phyloP scores from a whole-genome alignment of 2,329 filamentous ascomycete species.

The Drechmeria coniospora region DNA sequence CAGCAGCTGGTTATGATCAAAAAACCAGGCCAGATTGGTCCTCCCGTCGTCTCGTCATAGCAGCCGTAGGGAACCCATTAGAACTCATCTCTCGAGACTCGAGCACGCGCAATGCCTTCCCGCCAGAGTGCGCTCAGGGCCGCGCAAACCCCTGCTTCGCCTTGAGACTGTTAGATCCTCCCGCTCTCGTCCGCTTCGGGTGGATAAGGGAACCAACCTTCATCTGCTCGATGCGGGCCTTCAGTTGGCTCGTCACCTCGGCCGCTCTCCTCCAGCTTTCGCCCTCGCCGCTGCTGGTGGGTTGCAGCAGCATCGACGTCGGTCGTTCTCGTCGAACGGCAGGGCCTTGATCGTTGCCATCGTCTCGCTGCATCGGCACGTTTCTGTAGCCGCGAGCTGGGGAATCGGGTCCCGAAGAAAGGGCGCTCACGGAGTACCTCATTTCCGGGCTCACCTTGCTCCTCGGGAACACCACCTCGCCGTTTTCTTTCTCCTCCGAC shows the following conservation, averaged over 20 bases:
- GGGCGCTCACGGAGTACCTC: constrained; percentile 31
- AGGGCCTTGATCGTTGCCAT: constrained; percentile 15
- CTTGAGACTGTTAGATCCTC: constrained; percentile 2
- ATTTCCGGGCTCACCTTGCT: constrained; percentile 41
- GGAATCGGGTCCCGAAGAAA: constrained; percentile 42
- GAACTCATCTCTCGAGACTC: neutral
- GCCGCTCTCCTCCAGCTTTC: constrained; percentile 97
- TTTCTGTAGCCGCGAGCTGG: constrained; percentile 40
- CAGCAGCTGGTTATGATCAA: too few species aligned
- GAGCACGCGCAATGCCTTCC: neutral
- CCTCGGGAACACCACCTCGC: constrained; percentile 29
- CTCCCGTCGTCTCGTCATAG: constrained; percentile 2
- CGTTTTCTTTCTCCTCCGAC: constrained; percentile 68
- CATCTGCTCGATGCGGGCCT: constrained; percentile 97
- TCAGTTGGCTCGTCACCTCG: constrained; percentile 93
- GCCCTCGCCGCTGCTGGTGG: constrained; percentile 17
- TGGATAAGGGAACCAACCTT: constrained; percentile 42
- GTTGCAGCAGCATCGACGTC: constrained; percentile 19
- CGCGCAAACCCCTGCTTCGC: constrained; percentile 16
- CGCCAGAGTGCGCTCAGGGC: constrained; percentile 7
- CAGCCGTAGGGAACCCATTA: neutral
- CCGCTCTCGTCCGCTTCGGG: neutral
- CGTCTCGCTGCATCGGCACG: constrained; percentile 15
- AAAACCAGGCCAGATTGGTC: neutral
- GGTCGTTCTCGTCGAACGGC: constrained; percentile 16